Evolutionary conservation across 805 yeast species (phyloP).

Genomic region (Cyberlindnera bimundalis): DNA sequence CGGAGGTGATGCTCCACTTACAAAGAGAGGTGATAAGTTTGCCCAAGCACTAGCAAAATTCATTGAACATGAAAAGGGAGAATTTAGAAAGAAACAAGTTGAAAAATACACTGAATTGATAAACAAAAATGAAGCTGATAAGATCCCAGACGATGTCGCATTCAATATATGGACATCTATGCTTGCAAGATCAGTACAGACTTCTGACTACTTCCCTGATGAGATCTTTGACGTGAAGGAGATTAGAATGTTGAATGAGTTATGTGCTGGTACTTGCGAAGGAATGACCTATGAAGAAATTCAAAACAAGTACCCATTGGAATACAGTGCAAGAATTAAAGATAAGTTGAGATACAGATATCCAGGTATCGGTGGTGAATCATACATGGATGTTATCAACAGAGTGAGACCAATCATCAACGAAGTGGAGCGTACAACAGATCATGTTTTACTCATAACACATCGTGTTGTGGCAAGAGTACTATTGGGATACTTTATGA

Average conservation of each 20-base stretch:
- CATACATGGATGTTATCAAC: constrained; percentile 89
- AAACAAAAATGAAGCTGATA: constrained; percentile 32
- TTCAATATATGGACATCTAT: constrained; percentile 93
- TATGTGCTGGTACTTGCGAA: constrained; percentile 90
- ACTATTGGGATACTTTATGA: constrained; percentile 83
- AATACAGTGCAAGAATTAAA: constrained; percentile 68
- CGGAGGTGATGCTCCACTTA: constrained; percentile 87
- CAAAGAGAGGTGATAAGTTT: constrained; percentile 74
- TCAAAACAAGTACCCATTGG: constrained; percentile 66
- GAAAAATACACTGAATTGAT: constrained; percentile 41
- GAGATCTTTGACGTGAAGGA: constrained; percentile 73
- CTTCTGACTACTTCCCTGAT: constrained; percentile 75
- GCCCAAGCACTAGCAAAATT: constrained; percentile 71
- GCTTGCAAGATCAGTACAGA: constrained; percentile 74
- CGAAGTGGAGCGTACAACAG: constrained; percentile 88
- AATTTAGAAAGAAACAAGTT: constrained; percentile 62
- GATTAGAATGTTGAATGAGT: constrained; percentile 89
- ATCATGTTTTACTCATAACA: constrained; percentile 76
- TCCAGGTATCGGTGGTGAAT: constrained; percentile 97
- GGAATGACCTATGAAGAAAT: constrained; percentile 92
- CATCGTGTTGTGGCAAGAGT: constrained; percentile 92
- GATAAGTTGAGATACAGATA: constrained; percentile 85
- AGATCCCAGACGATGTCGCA: constrained; percentile 60
- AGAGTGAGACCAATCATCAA: constrained; percentile 86
- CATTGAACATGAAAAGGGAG: constrained; percentile 63